Base-by-base conservation (phyloP, 108 stramenopile genomes). In the Skeletonema potamos region DNA sequence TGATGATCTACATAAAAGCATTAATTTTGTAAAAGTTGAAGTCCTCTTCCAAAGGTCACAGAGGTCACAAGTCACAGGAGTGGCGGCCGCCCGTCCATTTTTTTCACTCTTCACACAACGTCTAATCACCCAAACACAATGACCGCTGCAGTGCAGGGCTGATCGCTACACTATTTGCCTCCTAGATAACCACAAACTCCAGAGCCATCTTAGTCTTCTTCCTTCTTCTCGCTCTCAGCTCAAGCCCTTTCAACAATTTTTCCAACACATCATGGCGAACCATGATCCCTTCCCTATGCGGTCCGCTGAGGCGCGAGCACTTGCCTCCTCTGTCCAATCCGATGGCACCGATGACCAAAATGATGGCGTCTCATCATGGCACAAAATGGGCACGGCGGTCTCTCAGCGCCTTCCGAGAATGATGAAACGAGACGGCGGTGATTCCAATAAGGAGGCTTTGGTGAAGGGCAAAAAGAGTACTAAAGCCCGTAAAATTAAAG, bases 211-310 rank as follows among this genome's bases (percentile, higher is more conserved):
- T 41, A 15, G 36, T 37, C 36, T 37, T 37, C 36, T 12, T 37
- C 12, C 11, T 37, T 0, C 36, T 37, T 37, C 11, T 37, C 1
- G 1, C 36, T 12, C 9, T 10, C 9, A 9, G 36, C 36, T 37
- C 36, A n/a, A n/a, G n/a, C n/a, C n/a, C n/a, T n/a, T n/a, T n/a
- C n/a, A n/a, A n/a, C n/a, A n/a, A n/a, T n/a, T n/a, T n/a, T n/a
- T n/a, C n/a, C n/a, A n/a, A 3, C 3, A 41, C 2, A 51, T 22
- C 48, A 84, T 84, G 86, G 58, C 82, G 26, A 64, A 77, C 64
- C 86, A 76, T 33, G 93, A 94, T 75, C 90, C 89, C 18, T 94
- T 87, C 72, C 93, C 93, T 33, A 94, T 94, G 93, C 62, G 62
- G 51, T 91, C 90, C 18, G 74, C 79, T 12, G 90, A 90, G 82